Percentiles rank a stretch among this genome's conserved stretches.
Evolutionary conservation across 2,329 filamentous ascomycete genomes (phyloP).

Genomic region (Fonsecaea pedrosoi): DNA sequence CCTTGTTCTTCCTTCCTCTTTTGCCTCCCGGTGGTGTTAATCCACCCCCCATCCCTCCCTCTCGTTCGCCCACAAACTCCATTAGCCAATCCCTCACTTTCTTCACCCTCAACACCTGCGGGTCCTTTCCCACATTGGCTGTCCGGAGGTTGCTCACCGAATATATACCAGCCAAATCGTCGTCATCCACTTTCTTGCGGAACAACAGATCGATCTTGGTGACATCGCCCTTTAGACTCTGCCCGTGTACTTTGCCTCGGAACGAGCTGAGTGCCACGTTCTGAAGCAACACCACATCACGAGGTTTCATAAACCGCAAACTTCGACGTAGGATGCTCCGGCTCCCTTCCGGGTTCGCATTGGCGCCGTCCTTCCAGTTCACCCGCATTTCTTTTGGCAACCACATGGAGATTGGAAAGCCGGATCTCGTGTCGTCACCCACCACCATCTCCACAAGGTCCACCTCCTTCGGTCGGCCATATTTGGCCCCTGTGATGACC

Average conservation of each 20-base stretch:
- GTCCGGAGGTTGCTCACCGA: slow-evolving; percentile 57
- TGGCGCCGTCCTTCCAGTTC: slow-evolving; percentile 39
- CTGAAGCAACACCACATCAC: slow-evolving; percentile 79
- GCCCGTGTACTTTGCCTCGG: slow-evolving; percentile 78
- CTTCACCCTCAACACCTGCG: slow-evolving; percentile 68
- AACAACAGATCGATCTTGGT: slow-evolving; percentile 74
- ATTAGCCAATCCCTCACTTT: slow-evolving; percentile 77
- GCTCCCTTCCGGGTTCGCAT: slow-evolving; percentile 41
- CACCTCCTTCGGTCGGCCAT: slow-evolving; percentile 55
- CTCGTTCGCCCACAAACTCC: slow-evolving; percentile 65
- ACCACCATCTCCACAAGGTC: slow-evolving; percentile 79
- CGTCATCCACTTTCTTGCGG: slow-evolving; percentile 60
- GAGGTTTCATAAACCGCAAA: slow-evolving; percentile 62
- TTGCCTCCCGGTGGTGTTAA: slow-evolving; percentile 19
- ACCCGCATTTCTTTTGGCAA: slow-evolving; percentile 51
- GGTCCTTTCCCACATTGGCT: slow-evolving; percentile 45
- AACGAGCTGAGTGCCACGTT: slow-evolving; percentile 82
- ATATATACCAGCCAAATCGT: slow-evolving; percentile 65
- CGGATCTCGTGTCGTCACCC: slow-evolving; percentile 82
- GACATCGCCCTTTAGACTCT: slow-evolving; percentile 74
- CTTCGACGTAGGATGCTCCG: slow-evolving; percentile 47
- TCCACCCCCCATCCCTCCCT: slow-evolving; percentile 34
- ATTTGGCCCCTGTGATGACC: slow-evolving; percentile 68
- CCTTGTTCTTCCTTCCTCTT: slow-evolving; percentile 21
- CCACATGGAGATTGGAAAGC: slow-evolving; percentile 88